Evolutionary conservation across 2,329 filamentous ascomycete genomes (phyloP).

Genomic region (Pseudogymnoascus sp.): DNA sequence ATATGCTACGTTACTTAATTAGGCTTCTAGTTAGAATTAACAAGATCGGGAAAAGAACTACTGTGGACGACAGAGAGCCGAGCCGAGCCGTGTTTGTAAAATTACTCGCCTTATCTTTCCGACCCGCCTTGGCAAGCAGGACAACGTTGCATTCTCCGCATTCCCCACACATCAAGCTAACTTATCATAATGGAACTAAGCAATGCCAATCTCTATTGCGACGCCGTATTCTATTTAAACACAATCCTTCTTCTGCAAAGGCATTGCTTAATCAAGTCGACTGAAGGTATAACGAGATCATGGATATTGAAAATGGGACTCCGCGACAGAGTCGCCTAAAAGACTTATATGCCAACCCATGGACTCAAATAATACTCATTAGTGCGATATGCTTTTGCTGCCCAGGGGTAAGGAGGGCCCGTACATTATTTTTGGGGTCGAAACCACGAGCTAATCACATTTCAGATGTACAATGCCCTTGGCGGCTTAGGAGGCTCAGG

Average conservation of each 20-base stretch:
- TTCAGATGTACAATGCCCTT: conserved; percentile 42
- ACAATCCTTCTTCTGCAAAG: neutral
- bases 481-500: conserved; percentile 38
- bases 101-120: neutral
- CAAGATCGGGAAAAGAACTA: neutral
- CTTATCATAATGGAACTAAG: neutral
- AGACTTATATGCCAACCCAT: conserved; percentile 35
- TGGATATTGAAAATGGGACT: neutral
- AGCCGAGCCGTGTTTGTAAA: neutral
- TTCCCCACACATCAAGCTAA: neutral
- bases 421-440: conserved; percentile 6
- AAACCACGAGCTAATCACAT: neutral
- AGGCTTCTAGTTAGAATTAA: neutral
- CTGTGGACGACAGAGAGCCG: neutral
- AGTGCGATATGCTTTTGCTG: conserved; percentile 43
- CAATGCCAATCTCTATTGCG: neutral
- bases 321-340: neutral
- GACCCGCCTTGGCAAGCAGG: neutral
- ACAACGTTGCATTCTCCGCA: neutral
- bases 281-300: neutral
- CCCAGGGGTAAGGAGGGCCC: conserved; percentile 32
- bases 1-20: neutral
- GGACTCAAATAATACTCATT: conserved; percentile 41
- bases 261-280: neutral
- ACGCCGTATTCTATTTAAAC: neutral